Percentiles rank a stretch among this genome's conserved stretches.
Conservation (phyloP, 345 rosid genomes). For the Citrus unshiu region DNA sequence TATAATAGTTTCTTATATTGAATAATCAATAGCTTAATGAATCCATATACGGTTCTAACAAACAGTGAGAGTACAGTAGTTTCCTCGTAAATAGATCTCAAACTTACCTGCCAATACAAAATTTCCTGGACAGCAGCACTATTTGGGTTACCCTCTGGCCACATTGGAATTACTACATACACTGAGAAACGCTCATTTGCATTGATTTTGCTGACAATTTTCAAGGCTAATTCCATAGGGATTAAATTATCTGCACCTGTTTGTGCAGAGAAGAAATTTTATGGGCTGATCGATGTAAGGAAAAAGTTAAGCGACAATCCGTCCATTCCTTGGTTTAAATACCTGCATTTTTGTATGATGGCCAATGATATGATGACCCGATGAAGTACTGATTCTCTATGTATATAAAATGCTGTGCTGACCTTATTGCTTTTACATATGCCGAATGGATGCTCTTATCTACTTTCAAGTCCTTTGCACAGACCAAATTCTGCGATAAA, state of each 20-base stretch:
- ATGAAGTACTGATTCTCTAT: conserved; percentile 72
- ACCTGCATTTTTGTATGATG: conserved; percentile 77
- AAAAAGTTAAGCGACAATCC: not conserved
- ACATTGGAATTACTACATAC: conserved; percentile 62
- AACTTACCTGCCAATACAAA: conserved; percentile 63
- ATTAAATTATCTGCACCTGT: conserved; percentile 68
- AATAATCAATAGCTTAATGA: not conserved
- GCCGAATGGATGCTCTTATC: conserved; percentile 71
- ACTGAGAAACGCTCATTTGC: conserved; percentile 50
- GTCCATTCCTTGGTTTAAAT: not conserved
- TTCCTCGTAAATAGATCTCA: not conserved
- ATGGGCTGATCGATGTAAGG: not conserved
- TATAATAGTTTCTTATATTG: too few species aligned
- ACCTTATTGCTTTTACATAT: conserved; percentile 64
- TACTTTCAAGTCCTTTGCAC: conserved; percentile 62
- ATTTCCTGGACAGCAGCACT: conserved; percentile 67
- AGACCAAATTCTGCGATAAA: conserved; percentile 46
- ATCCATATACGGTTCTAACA: not conserved
- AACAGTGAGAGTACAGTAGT: not conserved
- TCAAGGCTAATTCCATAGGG: conserved; percentile 68
- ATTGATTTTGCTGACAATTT: conserved; percentile 53
- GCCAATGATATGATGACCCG: conserved; percentile 68
- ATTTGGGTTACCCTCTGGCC: conserved; percentile 70
- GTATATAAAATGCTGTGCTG: conserved; percentile 68
- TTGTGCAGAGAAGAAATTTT: not conserved